Conservation (phyloP, 495 filamentous ascomycete species). For the Aspergillus homomorphus region DNA sequence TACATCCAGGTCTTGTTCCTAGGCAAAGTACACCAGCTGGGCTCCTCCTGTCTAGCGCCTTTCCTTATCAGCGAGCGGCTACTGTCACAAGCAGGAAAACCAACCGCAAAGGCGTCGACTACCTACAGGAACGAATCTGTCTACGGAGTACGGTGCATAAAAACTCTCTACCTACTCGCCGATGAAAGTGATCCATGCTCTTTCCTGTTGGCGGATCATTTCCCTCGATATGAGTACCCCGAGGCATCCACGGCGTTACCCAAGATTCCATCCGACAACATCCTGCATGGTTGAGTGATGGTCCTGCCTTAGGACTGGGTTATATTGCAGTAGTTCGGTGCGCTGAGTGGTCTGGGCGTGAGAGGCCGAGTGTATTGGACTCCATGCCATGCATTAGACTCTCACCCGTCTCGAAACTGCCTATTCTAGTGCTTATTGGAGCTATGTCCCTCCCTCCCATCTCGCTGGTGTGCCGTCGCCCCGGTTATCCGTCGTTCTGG, state of each 20-base stretch:
- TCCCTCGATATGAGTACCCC: not conserved
- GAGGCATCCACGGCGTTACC: not conserved
- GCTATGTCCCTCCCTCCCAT: not conserved
- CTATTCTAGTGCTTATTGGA: not conserved
- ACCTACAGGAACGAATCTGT: not conserved
- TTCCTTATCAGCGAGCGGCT: conserved; percentile 11
- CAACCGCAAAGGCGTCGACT: not conserved
- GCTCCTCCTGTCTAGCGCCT: not conserved
- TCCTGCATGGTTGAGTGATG: conserved; percentile 1
- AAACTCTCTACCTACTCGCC: not conserved
- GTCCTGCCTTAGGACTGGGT: not conserved
- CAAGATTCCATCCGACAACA: conserved; percentile 2
- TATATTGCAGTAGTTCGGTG: conserved; percentile 1
- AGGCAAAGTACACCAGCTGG: not conserved
- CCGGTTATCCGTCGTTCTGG: not conserved
- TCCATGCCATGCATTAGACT: not conserved
- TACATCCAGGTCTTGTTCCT: not conserved
- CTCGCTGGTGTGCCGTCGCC: not conserved
- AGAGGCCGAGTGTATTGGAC: conserved; percentile 4
- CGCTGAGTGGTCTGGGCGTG: conserved; percentile 9
- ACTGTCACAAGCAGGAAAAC: conserved; percentile 4
- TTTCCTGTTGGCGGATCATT: not conserved
- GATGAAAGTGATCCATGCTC: not conserved
- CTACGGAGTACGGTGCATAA: not conserved
- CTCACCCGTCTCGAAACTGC: not conserved